phyloP scores from a whole-genome alignment of 768 basidiomycete genomes.

The Collybia nuda region DNA sequence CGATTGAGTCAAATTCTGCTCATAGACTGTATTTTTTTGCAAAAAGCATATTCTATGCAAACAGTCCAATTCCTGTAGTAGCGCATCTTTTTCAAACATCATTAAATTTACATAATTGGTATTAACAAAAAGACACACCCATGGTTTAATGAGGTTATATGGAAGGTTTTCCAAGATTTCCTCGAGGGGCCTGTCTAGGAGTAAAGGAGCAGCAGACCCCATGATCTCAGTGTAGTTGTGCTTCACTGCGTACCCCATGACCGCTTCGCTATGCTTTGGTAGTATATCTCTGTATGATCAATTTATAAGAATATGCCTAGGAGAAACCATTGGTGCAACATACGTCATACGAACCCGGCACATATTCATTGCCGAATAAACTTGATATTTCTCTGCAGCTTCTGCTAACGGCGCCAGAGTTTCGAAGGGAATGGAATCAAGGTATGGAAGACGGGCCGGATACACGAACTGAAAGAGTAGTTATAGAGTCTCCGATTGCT shows the following conservation, averaged over 20 bases:
- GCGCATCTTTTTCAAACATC: no score
- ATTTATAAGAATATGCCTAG: no score
- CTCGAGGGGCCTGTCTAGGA: background rate
- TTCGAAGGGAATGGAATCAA: background rate
- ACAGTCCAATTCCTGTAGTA: no score
- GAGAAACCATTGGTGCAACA: background rate
- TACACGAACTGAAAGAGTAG: conserved; percentile 11
- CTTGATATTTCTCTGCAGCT: conserved; percentile 10
- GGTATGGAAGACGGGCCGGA: conserved; percentile 7
- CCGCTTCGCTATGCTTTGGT: background rate
- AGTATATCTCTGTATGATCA: background rate
- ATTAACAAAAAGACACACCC: conserved; percentile 1
- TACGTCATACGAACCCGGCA: conserved; percentile 9
- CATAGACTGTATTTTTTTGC: no score
- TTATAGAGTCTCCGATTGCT: background rate
- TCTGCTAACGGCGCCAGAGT: conserved; percentile 1
- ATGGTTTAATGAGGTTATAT: background rate
- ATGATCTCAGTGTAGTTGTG: background rate
- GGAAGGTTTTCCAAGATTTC: background rate
- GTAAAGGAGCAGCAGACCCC: background rate
- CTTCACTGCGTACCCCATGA: conserved; percentile 1
- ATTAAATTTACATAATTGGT: no score
- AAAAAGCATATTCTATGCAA: no score
- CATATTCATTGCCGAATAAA: conserved; percentile 5
- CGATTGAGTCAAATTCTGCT: no score